Percentiles rank a stretch among this genome's conserved stretches.
These are phyloP conservation scores for Parietichytrium sp. DNA, from an alignment of 108 stramenopile genomes.

Conservation along the genomic window DNA sequence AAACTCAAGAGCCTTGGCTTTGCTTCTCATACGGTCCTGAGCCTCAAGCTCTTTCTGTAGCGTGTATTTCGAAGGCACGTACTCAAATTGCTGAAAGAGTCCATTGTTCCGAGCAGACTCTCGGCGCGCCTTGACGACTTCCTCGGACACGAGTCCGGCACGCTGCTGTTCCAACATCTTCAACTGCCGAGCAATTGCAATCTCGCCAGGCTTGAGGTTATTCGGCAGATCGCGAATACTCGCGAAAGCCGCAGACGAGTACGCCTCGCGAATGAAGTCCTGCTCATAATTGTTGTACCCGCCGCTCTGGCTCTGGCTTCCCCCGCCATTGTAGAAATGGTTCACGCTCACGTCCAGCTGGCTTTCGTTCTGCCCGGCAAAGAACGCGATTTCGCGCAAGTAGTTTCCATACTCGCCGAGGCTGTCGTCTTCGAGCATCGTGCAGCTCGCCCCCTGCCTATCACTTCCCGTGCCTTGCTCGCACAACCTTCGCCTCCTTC, in stretches of 20 bases:
- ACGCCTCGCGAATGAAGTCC: constrained; percentile 35
- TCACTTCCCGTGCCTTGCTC: too few relatives aligned
- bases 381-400: too few relatives aligned
- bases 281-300: neutral
- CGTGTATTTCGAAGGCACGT: neutral
- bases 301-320: too few relatives aligned
- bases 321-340: too few relatives aligned
- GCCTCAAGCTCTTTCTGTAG: constrained; percentile 11
- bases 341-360: too few relatives aligned
- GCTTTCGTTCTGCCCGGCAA: too few relatives aligned
- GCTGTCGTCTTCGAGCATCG: too few relatives aligned
- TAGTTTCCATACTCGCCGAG: too few relatives aligned
- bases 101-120: neutral
- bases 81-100: constrained; percentile 18
- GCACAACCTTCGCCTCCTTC: too few relatives aligned
- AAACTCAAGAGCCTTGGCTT: constrained; percentile 9
- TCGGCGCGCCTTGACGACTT: neutral
- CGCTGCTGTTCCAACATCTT: neutral
- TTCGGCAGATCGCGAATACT: constrained; percentile 16
- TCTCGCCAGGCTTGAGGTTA: neutral
- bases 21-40: neutral
- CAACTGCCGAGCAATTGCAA: neutral
- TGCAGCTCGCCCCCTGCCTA: too few relatives aligned
- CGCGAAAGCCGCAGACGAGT: neutral
- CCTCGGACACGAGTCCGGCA: too few relatives aligned